Base-by-base conservation (phyloP, 441 rosid genomes). In the Populus hybrid region DNA sequence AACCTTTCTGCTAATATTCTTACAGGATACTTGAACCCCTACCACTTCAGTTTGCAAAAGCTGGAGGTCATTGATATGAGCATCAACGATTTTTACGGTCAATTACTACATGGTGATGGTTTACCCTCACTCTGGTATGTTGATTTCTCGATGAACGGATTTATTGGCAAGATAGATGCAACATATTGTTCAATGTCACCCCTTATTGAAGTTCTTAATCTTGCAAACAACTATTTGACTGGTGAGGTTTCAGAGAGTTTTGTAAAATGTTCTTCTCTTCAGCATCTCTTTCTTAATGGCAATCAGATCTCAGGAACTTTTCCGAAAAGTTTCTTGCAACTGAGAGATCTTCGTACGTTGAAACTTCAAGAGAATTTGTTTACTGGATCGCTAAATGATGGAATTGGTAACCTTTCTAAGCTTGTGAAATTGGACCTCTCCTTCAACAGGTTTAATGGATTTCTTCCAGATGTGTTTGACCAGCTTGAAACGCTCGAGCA, bases 1-100 rank as follows among this genome's bases (percentile, higher is more conserved):
- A 79, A 74, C 34, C 66, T 79, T 0, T 79, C 81, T 16, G 74
- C 40, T 57, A 79, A 79, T 28, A 69, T 79, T 2, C 74, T 79
- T 34, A 2, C 3, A 1, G 68, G 63, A 0, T 8, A 12, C 30
- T 79, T 63, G 78, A 77, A 26, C 16, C 63, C 8, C 26, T 59
- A n/a, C 18, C 69, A 46, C 69, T 79, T 9, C 1, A 0, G 10
- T 34, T 5, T 74, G 71, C 74, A 69, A 32, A 36, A 79, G 32
- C 74, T 74, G 2, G 24, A 74, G 50, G 65, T 61, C 11, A 65
- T 79, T 20, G 81, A 79, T 9, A 42, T 74, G 64, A 69, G 78
- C 65, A 11, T 12, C 50, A 74, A 74, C 42, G 11, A 61, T 2
- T 63, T 68, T 5, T 1, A 12, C 1, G 66, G 78, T 14, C 18